phyloP scores from a whole-genome alignment of 2,329 filamentous ascomycete genomes.

The Xylariomycetidae sp. region DNA sequence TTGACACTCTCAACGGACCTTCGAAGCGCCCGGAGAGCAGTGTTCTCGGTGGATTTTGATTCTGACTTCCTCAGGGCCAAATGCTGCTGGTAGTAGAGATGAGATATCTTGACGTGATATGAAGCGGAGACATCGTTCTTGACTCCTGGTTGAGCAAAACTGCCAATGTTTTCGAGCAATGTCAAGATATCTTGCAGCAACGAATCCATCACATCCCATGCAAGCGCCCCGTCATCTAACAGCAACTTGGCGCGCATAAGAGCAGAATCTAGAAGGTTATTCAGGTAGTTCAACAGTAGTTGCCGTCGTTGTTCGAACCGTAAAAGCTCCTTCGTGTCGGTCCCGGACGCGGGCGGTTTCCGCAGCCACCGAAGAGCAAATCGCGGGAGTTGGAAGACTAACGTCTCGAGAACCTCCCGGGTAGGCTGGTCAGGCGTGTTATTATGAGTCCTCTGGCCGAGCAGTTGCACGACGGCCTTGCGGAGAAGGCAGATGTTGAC shows the following conservation, averaged over 20 bases:
- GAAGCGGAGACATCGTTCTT: slow-evolving; percentile 30
- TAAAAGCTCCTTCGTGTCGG: slow-evolving; percentile 51
- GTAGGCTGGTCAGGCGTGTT: slow-evolving; percentile 8
- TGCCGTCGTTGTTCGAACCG: slow-evolving; percentile 59
- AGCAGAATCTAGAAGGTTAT: slow-evolving; percentile 55
- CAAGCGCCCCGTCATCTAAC: slow-evolving; percentile 40
- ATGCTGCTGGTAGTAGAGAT: slow-evolving; percentile 65
- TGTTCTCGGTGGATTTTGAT: slow-evolving; percentile 34
- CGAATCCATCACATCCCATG: slow-evolving; percentile 54
- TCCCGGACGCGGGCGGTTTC: slow-evolving; percentile 46
- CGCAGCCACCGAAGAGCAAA: slow-evolving; percentile 60
- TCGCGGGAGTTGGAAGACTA: slow-evolving; percentile 55
- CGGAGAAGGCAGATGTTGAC: slow-evolving; percentile 51
- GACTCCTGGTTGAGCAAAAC: slow-evolving; percentile 23
- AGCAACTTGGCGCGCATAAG: slow-evolving; percentile 51
- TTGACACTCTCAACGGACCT: slow-evolving; percentile 61
- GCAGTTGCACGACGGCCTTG: slow-evolving; percentile 46
- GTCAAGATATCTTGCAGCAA: slow-evolving; percentile 52
- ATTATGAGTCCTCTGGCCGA: slow-evolving; percentile 24
- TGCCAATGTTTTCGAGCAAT: slow-evolving; percentile 49
- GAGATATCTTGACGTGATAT: slow-evolving; percentile 64
- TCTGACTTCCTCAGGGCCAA: slow-evolving; percentile 43
- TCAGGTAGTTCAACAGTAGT: slow-evolving; percentile 46
- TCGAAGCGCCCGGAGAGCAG: slow-evolving; percentile 52
- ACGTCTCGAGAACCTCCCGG: slow-evolving; percentile 43